Evolutionary conservation across 2,329 filamentous ascomycete genomes (phyloP).

Genomic region (Diplodia mutila): DNA sequence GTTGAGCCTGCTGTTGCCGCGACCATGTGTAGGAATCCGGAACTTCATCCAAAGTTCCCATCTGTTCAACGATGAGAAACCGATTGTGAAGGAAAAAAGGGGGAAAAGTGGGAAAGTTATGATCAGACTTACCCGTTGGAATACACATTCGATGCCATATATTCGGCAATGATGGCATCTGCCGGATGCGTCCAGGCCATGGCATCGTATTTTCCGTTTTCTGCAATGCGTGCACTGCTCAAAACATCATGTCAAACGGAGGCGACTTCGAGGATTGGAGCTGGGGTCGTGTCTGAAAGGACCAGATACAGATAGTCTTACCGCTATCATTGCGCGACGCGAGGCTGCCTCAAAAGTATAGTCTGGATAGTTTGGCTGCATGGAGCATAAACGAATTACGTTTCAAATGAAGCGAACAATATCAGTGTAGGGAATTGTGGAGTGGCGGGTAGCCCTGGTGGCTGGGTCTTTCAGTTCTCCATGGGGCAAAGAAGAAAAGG

Average conservation of each 20-base stretch:
- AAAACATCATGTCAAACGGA: not conserved
- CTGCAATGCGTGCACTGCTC: constrained; percentile 4
- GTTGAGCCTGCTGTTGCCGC: not conserved
- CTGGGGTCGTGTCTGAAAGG: not conserved
- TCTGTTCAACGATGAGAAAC: not conserved
- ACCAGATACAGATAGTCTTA: not conserved
- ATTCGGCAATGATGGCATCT: not conserved
- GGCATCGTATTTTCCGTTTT: constrained; percentile 13
- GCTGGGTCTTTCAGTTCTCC: not conserved
- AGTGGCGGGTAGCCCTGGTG: not conserved
- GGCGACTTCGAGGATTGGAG: not conserved
- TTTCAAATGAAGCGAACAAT: not conserved
- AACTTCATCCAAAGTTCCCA: not conserved
- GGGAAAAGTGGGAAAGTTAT: too few species aligned
- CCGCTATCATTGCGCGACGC: constrained; percentile 6
- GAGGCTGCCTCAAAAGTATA: not conserved
- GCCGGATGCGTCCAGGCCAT: not conserved
- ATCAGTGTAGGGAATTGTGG: not conserved
- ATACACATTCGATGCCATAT: not conserved
- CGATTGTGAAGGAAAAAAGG: not conserved
- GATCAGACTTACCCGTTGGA: not conserved
- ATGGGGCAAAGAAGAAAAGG: not conserved
- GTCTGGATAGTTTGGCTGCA: not conserved
- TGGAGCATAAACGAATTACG: not conserved
- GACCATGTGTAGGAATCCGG: not conserved